Percentiles rank a stretch among this genome's conserved stretches.
phyloP scores from a whole-genome alignment of 202 grass and related monocot genomes.

The Panicum virgatum region DNA sequence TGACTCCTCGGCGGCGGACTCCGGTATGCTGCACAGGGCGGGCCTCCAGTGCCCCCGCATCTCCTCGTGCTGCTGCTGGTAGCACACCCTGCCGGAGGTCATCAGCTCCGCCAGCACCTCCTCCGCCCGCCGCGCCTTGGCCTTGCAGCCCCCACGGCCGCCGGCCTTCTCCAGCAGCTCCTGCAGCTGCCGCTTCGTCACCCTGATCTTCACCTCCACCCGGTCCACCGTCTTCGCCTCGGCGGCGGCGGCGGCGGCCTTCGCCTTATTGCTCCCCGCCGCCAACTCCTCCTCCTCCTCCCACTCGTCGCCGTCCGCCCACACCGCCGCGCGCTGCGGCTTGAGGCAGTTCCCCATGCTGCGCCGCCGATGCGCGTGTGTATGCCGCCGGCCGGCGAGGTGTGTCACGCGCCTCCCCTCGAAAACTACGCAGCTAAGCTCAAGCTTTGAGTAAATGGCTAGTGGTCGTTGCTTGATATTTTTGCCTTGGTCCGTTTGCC shows the following conservation, averaged over 20 bases:
- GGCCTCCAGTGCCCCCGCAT: slow-evolving; percentile 41
- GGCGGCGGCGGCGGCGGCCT: neutral
- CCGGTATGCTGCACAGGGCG: slow-evolving; percentile 45
- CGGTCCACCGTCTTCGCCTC: slow-evolving; percentile 11
- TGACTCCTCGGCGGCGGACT: slow-evolving; percentile 10
- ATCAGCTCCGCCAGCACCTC: slow-evolving; percentile 45
- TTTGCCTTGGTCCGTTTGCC: neutral
- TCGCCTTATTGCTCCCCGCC: neutral
- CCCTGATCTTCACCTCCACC: slow-evolving; percentile 51
- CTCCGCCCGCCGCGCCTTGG: slow-evolving; percentile 27
- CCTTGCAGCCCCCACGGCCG: slow-evolving; percentile 1
- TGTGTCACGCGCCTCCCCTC: neutral
- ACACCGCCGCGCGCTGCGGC: slow-evolving; percentile 26
- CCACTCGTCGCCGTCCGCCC: slow-evolving; percentile 66
- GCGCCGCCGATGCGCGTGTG: neutral
- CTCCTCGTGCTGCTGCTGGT: slow-evolving; percentile 14
- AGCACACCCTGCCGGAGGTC: slow-evolving; percentile 42
- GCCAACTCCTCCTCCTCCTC: slow-evolving; percentile 17
- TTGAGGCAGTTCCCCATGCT: slow-evolving; percentile 59
- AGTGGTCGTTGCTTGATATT: neutral
- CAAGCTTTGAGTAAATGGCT: neutral
- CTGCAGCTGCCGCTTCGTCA: slow-evolving; percentile 52
- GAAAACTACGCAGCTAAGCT: neutral
- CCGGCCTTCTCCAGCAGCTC: slow-evolving; percentile 53
- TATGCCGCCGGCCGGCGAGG: neutral